Conservation (phyloP, 2,329 filamentous ascomycete genomes). For the Escovopsis sp. region DNA sequence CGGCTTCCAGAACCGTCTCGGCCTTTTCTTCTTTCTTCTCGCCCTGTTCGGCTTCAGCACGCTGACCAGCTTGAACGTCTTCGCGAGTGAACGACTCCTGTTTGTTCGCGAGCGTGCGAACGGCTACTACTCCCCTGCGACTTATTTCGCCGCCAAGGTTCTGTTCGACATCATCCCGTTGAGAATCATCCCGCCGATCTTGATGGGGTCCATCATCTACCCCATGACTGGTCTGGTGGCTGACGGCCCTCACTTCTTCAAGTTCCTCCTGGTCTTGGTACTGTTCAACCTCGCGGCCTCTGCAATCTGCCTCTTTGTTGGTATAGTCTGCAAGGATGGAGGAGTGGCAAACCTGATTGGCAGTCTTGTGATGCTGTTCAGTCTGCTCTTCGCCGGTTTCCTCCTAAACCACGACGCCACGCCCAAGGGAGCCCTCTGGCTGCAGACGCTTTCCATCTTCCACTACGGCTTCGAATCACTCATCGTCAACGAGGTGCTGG, state of each 20-base stretch:
- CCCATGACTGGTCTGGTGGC: conserved; percentile 92
- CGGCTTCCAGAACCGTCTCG: conserved; percentile 93
- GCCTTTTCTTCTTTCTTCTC: conserved; percentile 93
- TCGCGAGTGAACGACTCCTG: conserved; percentile 75
- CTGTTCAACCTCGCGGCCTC: conserved; percentile 93
- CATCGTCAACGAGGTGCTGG: conserved; percentile 92
- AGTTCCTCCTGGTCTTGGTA: conserved; percentile 81
- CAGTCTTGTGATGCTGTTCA: conserved; percentile 94
- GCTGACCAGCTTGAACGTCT: conserved; percentile 83
- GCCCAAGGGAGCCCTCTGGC: conserved; percentile 69
- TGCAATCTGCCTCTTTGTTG: conserved; percentile 88
- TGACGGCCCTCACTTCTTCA: conserved; percentile 69
- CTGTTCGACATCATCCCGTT: conserved; percentile 94
- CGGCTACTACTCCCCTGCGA: conserved; percentile 86
- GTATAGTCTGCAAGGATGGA: conserved; percentile 82
- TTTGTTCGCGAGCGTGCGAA: conserved; percentile 92
- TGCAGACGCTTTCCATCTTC: conserved; percentile 91
- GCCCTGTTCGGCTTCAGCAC: conserved; percentile 96
- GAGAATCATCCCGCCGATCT: conserved; percentile 83
- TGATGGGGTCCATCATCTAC: conserved; percentile 92
- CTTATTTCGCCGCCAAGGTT: conserved; percentile 93
- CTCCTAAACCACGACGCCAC: conserved; percentile 91
- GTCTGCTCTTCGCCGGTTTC: conserved; percentile 82
- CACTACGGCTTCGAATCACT: conserved; percentile 94
- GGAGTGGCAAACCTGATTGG: conserved; percentile 89